These are phyloP conservation scores for Cochlearia excelsa DNA, from an alignment of 345 rosid species.

Conservation along the genomic window DNA sequence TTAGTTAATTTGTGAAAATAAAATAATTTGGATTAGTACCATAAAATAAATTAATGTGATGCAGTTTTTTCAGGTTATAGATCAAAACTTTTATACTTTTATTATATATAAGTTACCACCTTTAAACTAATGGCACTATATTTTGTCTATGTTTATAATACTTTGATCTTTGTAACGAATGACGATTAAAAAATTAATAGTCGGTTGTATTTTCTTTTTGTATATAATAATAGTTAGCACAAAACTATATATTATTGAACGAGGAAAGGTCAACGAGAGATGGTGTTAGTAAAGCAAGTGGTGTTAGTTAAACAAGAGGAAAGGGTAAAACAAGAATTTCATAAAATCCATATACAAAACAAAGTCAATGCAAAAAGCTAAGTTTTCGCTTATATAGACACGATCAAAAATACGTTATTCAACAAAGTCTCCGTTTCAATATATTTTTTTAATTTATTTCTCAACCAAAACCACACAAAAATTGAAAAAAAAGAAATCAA, in stretches of 20 bases:
- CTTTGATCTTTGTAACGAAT: too few relatives aligned
- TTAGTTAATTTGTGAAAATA: not conserved
- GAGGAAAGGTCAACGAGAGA: conserved; percentile 32
- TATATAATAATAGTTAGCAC: too few relatives aligned
- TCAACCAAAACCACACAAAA: conserved; percentile 4
- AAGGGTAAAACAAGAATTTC: conserved; percentile 36
- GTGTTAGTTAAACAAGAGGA: conserved; percentile 30
- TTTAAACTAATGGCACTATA: too few relatives aligned
- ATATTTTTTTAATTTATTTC: conserved; percentile 15
- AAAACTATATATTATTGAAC: conserved; percentile 21
- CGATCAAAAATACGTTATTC: conserved; percentile 25
- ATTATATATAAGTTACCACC: too few relatives aligned
- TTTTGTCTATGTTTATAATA: too few relatives aligned
- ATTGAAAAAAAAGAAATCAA: not conserved
- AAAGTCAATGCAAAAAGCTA: conserved; percentile 34
- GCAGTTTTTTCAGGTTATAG: too few relatives aligned
- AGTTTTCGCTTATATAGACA: conserved; percentile 33
- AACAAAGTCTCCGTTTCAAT: conserved; percentile 27
- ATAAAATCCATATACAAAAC: not conserved
- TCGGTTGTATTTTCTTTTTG: too few relatives aligned
- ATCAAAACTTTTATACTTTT: too few relatives aligned
- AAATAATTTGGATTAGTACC: too few relatives aligned
- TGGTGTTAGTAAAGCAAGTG: conserved; percentile 29
- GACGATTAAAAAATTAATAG: too few relatives aligned
- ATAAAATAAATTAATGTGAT: too few relatives aligned